A percentile compares a stretch with the other conserved stretches of the same genome.
phyloP scores from a whole-genome alignment of 1,284 basidiomycete species.

The Gomphus bonarii region DNA sequence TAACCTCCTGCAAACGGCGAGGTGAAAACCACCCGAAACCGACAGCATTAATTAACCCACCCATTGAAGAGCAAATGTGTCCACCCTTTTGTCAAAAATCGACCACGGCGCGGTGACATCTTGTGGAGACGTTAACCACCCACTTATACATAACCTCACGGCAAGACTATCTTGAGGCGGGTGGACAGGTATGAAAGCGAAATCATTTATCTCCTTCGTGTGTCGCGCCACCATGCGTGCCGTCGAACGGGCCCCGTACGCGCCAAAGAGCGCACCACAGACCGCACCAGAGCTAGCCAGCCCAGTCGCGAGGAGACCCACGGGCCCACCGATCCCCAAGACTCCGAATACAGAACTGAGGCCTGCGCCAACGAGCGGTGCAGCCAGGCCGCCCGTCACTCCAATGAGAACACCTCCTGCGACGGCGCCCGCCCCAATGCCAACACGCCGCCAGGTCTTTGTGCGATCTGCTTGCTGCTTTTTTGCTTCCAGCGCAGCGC shows the following conservation, averaged over 20 bases:
- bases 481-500: constrained; percentile 30
- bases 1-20: constrained; percentile 34
- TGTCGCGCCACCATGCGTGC: constrained; percentile 40
- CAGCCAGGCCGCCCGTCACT: constrained; percentile 45
- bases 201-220: constrained; percentile 42
- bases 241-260: constrained; percentile 40
- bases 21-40: neutral
- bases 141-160: constrained; percentile 44
- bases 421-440: constrained; percentile 43
- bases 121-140: constrained; percentile 35
- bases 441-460: constrained; percentile 32
- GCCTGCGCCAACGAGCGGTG: constrained; percentile 47
- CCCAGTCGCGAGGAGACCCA: constrained; percentile 41
- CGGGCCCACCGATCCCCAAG: constrained; percentile 43
- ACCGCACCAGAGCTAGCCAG: constrained; percentile 46
- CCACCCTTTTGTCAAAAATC: constrained; percentile 33
- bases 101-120: constrained; percentile 47
- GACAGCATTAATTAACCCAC: constrained; percentile 23
- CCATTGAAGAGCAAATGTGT: constrained; percentile 51
- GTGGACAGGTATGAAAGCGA: constrained; percentile 38
- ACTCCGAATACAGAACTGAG: constrained; percentile 38
- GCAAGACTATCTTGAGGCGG: constrained; percentile 35
- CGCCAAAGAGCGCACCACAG: constrained; percentile 48
- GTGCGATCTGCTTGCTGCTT: constrained; percentile 32
- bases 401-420: constrained; percentile 48